Percentiles rank a stretch among this genome's conserved stretches.
Evolutionary conservation across 129 eudicot species (phyloP).

Genomic region (Deinandra increscens): DNA sequence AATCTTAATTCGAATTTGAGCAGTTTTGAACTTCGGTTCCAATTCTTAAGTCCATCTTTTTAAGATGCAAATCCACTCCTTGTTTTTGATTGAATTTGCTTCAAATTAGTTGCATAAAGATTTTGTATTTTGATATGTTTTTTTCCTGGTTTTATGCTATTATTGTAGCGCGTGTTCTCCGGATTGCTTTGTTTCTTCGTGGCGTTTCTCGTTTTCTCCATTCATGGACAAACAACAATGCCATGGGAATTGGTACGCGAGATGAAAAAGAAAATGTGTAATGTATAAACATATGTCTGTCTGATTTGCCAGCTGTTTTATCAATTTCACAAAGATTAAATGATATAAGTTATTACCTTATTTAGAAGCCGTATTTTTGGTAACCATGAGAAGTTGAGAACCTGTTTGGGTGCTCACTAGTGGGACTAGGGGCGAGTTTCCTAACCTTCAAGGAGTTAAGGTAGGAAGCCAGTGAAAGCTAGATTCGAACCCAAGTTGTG

Average conservation of each 20-base stretch:
- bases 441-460: not conserved
- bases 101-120: too few species aligned
- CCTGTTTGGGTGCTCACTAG: not conserved
- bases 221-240: constrained; percentile 57
- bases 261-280: not conserved
- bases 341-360: not conserved
- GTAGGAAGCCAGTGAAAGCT: not conserved
- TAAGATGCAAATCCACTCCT: too few species aligned
- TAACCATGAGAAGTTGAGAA: not conserved
- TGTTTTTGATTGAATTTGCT: too few species aligned
- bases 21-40: not conserved
- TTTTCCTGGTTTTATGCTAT: constrained; percentile 6
- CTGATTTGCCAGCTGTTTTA: not conserved
- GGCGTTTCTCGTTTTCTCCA: constrained; percentile 65
- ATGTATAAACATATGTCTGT: not conserved
- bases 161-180: constrained; percentile 58
- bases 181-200: constrained; percentile 49
- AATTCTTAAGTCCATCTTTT: too few species aligned
- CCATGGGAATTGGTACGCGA: constrained; percentile 86
- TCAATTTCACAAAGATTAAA: not conserved
- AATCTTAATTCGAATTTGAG: too few species aligned
- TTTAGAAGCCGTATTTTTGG: not conserved
- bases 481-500: not conserved
- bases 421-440: not conserved
- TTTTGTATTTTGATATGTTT: not conserved